These are phyloP conservation scores for Neurospora sp. DNA, from an alignment of 495 filamentous ascomycete species.

Conservation along the genomic window DNA sequence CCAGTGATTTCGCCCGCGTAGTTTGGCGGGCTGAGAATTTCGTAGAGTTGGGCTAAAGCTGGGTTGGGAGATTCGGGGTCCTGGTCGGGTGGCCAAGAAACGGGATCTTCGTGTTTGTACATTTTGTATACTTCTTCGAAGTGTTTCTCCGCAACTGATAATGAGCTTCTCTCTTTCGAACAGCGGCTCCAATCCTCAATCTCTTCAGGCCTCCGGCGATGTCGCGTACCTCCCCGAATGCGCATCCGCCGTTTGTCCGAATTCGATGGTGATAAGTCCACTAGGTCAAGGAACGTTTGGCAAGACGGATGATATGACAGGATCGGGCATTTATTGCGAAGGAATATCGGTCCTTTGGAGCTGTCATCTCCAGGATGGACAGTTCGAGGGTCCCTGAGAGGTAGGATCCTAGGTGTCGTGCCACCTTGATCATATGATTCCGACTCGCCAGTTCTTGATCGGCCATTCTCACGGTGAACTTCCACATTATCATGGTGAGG, in stretches of 20 bases:
- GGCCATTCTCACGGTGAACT: not conserved
- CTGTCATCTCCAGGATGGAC: constrained; percentile 30
- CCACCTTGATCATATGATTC: constrained; percentile 1
- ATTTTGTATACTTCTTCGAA: constrained; percentile 21
- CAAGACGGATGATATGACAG: constrained; percentile 49
- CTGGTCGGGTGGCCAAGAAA: constrained; percentile 50
- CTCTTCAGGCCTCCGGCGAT: constrained; percentile 44
- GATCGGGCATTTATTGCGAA: constrained; percentile 48
- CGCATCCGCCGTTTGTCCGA: constrained; percentile 23
- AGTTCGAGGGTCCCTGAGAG: constrained; percentile 9
- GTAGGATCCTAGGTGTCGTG: not conserved
- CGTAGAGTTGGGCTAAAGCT: constrained; percentile 36
- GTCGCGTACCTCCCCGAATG: constrained; percentile 23
- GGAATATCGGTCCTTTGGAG: constrained; percentile 33
- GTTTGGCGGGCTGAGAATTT: constrained; percentile 47
- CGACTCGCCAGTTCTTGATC: not conserved
- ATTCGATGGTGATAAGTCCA: constrained; percentile 37
- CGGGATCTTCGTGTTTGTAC: constrained; percentile 40
- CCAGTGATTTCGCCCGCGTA: constrained; percentile 39
- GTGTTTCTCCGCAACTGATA: constrained; percentile 1
- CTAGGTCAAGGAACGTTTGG: constrained; percentile 55
- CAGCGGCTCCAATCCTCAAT: constrained; percentile 19
- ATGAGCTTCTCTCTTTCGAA: not conserved
- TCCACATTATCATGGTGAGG: not conserved
- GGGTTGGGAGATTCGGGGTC: constrained; percentile 19